phyloP scores from a whole-genome alignment of 2,329 filamentous ascomycete species.

The Salinomyces thailandicus region DNA sequence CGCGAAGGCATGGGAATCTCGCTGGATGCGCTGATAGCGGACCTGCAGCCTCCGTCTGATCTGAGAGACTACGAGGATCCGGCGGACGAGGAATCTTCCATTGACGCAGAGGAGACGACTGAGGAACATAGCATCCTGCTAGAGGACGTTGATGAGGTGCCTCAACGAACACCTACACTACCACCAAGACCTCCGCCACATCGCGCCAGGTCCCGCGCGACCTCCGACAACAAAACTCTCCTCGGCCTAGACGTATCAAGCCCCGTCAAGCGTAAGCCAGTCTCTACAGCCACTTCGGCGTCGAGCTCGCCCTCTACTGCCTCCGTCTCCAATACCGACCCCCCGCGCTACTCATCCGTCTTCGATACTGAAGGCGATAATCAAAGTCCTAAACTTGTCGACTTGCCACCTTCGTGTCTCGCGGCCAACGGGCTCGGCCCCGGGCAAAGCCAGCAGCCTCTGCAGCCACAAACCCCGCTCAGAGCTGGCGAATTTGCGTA shows the following conservation, averaged over 20 bases:
- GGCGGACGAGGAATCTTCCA: constrained; percentile 4
- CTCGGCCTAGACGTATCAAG: constrained; percentile 3
- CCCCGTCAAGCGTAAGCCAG: constrained; percentile 9
- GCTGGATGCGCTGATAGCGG: constrained; percentile 27
- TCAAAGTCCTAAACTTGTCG: no score
- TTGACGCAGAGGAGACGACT: constrained; percentile 10
- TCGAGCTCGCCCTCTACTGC: background rate
- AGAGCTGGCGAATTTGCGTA: no score
- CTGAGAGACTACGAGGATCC: constrained; percentile 40
- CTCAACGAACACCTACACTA: constrained; percentile 4
- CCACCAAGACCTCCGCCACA: constrained; percentile 4
- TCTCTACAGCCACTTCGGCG: constrained; percentile 4
- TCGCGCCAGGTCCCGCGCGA: constrained; percentile 4
- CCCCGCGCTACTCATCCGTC: constrained; percentile 36
- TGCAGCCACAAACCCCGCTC: no score
- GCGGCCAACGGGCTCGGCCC: no score
- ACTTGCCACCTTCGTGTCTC: no score
- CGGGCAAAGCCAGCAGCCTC: no score
- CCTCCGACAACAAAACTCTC: constrained; percentile 7
- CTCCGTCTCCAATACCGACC: constrained; percentile 28
- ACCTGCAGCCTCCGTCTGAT: constrained; percentile 31
- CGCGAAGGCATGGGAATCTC: constrained; percentile 33
- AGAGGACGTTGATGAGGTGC: constrained; percentile 23
- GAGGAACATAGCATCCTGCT: constrained; percentile 35
- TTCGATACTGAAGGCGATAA: constrained; percentile 28